Evolutionary conservation across 2,329 filamentous ascomycete species (phyloP), one percentile per base, ranked within the genome.

Genomic region (Madurella fahalii): DNA sequence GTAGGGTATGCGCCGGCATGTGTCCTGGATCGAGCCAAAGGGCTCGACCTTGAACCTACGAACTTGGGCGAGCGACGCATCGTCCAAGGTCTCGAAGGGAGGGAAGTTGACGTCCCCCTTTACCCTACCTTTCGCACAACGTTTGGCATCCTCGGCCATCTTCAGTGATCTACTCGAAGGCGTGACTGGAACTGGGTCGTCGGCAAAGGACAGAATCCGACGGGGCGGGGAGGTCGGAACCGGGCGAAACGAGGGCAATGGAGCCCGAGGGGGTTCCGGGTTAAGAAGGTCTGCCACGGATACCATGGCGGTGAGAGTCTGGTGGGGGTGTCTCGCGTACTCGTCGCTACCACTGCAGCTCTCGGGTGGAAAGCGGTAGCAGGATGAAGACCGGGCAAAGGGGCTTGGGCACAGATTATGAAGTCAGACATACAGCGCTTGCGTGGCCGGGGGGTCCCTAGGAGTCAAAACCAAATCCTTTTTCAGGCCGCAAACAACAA

Each of bases 1-100:
- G 72, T 97, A 97, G 0, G 93, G 93, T 56, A 96, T 95, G 65
- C 93, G 90, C 49, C 85, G 79, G 61, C 82, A 81, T 57, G 78
- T 86, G 31, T 80, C 74, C 45, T 74, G 72, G 58, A 87, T 90
- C 58, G 77, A 74, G 2, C 82, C 82, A 61, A 85, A 75, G 1
- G 89, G 87, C 52, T 77, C 80, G 50, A 96, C 76, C 15, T 81
- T 75, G 65, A 87, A 93, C 40, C 74, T 75, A 40, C 74, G 72
- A 57, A 94, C 81, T 59, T 85, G 77, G 13, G 73, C 71, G 9
- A 77, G 71, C 15, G 87, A 75, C 18, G 74, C 68, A 20, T 80
- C 76, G 59, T 87, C 80, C 32, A 86, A 70, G 45, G 79, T 74
- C 66, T 96, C 89, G 66, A 83, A 86, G 0, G 92, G 89, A 4